Conservation (phyloP, 2,329 filamentous ascomycete genomes). For the Beauveria rudraprayagi region DNA sequence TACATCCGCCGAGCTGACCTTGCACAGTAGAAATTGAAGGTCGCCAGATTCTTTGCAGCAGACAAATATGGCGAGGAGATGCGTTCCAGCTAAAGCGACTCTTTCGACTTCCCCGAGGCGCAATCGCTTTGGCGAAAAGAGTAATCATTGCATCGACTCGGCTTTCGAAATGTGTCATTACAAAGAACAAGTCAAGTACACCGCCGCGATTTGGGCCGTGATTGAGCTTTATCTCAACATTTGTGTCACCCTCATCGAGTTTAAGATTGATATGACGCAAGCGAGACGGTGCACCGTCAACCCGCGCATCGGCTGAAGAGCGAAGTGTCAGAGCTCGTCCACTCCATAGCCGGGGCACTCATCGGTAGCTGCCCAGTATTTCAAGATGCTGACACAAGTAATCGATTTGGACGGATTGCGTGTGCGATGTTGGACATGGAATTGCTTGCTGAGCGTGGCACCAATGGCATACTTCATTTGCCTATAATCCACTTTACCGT, state of each 20-base stretch:
- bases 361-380: not conserved
- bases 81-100: too few species aligned
- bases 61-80: too few species aligned
- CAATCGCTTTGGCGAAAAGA: not conserved
- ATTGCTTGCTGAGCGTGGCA: not conserved
- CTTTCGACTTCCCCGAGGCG: not conserved
- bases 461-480: not conserved
- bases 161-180: not conserved
- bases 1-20: slow-evolving; percentile 1
- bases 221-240: not conserved
- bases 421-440: not conserved
- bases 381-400: not conserved
- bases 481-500: not conserved
- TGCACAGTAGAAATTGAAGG: not conserved
- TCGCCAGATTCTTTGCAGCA: not conserved
- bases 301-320: not conserved
- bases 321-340: not conserved
- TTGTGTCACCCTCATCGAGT: not conserved
- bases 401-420: not conserved
- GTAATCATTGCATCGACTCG: not conserved
- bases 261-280: not conserved
- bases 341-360: not conserved
- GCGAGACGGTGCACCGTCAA: slow-evolving; percentile 2
- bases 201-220: too few species aligned
- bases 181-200: not conserved